A percentile compares a stretch with the other conserved stretches of the same genome.
Conservation (phyloP, 2,329 filamentous ascomycete genomes). For the Ophiognomonia clavigignenti-juglandacearum region DNA sequence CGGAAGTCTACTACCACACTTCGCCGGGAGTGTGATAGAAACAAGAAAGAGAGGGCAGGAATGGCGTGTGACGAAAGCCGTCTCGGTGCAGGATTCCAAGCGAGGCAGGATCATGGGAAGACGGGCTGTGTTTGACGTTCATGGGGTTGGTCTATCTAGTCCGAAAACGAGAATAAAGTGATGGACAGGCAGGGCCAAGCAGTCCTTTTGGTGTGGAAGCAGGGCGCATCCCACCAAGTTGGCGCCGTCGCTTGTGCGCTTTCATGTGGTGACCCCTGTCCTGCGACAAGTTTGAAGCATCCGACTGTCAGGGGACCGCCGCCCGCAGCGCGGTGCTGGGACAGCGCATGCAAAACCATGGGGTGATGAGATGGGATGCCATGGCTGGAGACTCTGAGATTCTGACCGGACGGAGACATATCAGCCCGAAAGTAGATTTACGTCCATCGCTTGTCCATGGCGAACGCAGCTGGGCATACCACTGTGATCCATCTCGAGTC, state of each 20-base stretch:
- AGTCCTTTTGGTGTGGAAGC: background rate
- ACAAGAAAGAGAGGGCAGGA: background rate
- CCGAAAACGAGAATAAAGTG: slow-evolving; percentile 8
- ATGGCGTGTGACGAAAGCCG: background rate
- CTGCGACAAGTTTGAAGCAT: slow-evolving; percentile 47
- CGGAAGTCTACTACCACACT: too few relatives aligned
- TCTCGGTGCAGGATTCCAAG: background rate
- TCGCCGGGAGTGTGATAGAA: background rate
- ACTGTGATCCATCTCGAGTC: too few relatives aligned
- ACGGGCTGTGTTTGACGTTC: slow-evolving; percentile 3
- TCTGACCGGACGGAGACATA: too few relatives aligned
- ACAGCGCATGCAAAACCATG: background rate
- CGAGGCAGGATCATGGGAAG: too few relatives aligned
- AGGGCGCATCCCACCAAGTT: background rate
- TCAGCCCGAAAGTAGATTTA: too few relatives aligned
- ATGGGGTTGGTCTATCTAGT: background rate
- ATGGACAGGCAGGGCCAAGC: background rate
- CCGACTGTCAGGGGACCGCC: slow-evolving; percentile 12
- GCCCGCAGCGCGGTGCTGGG: background rate
- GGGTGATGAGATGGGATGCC: background rate
- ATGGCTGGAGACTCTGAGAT: too few relatives aligned
- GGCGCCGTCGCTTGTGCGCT: slow-evolving; percentile 13
- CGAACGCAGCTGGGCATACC: too few relatives aligned
- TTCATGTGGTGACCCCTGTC: slow-evolving; percentile 29
- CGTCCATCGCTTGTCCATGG: too few relatives aligned